Percentiles rank a stretch among this genome's conserved stretches.
These are phyloP conservation scores for Pleurotus eryngii DNA, from an alignment of 768 basidiomycete species.

Conservation along the genomic window DNA sequence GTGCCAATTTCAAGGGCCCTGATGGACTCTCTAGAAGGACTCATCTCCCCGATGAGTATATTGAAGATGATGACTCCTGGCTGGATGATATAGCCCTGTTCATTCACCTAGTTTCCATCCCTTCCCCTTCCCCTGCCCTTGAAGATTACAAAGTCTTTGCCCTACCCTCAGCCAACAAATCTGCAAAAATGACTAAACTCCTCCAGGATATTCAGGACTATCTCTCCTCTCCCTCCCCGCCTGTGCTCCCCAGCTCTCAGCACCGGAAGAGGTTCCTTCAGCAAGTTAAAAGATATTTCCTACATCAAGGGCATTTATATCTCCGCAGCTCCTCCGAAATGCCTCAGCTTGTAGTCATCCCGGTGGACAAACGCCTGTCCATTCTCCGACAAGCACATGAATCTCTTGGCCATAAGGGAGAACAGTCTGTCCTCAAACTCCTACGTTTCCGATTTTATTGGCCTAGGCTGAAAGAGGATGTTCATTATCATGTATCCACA, in stretches of 20 bases:
- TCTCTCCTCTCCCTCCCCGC: slow-evolving; percentile 10
- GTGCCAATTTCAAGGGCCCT: slow-evolving; percentile 23
- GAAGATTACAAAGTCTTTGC: neutral
- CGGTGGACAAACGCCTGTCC: slow-evolving; percentile 4
- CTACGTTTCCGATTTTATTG: slow-evolving; percentile 21
- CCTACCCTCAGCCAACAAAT: neutral
- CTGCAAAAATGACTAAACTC: neutral
- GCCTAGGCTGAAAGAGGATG: slow-evolving; percentile 19
- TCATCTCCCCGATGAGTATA: slow-evolving; percentile 12
- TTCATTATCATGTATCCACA: slow-evolving; percentile 19
- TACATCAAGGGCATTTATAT: slow-evolving; percentile 11
- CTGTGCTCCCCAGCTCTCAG: neutral
- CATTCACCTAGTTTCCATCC: neutral
- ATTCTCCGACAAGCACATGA: slow-evolving; percentile 21
- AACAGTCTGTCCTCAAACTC: slow-evolving; percentile 11
- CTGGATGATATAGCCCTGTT: slow-evolving; percentile 9
- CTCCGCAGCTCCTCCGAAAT: slow-evolving; percentile 2
- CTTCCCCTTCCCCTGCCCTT: neutral
- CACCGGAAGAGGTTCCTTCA: slow-evolving; percentile 8
- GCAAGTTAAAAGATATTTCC: slow-evolving; percentile 11
- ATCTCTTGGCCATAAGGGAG: slow-evolving; percentile 20
- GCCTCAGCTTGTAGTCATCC: slow-evolving; percentile 14
- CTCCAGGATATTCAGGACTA: slow-evolving; percentile 10
- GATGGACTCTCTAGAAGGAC: slow-evolving; percentile 28
- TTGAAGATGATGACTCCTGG: slow-evolving; percentile 24